A percentile compares a stretch with the other conserved stretches of the same genome.
Evolutionary conservation across 495 filamentous ascomycete species (phyloP).

Genomic region (Neurospora sp.): DNA sequence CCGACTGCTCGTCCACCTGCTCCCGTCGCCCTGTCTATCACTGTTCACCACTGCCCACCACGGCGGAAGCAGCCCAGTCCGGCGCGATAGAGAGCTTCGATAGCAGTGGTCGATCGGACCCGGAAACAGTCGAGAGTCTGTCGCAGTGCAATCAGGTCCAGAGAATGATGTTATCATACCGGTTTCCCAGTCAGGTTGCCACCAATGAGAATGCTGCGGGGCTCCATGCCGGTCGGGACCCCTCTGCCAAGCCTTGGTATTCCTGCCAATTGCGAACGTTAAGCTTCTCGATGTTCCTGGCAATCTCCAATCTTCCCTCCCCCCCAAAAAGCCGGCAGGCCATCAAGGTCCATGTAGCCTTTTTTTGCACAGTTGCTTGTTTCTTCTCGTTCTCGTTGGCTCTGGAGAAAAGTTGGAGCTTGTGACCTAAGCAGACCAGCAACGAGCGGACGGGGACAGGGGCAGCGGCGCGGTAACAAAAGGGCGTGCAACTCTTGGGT

Average conservation of each 20-base stretch:
- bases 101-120: slow-evolving; percentile 3
- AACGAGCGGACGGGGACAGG: neutral
- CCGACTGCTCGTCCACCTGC: neutral
- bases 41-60: neutral
- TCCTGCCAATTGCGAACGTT: neutral
- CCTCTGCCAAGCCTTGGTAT: neutral
- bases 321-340: neutral
- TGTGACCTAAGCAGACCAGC: neutral
- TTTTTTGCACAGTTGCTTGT: neutral
- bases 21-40: neutral
- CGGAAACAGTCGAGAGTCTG: slow-evolving; percentile 5
- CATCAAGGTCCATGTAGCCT: neutral
- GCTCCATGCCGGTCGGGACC: neutral
- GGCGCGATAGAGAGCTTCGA: neutral
- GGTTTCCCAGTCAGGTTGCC: slow-evolving; percentile 7
- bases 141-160: neutral
- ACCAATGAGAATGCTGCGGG: slow-evolving; percentile 11
- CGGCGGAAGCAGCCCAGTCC: neutral
- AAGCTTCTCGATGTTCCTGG: neutral
- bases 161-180: slow-evolving; percentile 23
- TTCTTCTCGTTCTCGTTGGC: neutral
- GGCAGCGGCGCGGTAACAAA: neutral
- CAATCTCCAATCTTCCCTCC: neutral
- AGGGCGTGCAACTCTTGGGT: neutral
- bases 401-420: neutral